A percentile compares a stretch with the other conserved stretches of the same genome.
phyloP scores from a whole-genome alignment of 306 rosid genomes.

The Casuarina equisetifolia region DNA sequence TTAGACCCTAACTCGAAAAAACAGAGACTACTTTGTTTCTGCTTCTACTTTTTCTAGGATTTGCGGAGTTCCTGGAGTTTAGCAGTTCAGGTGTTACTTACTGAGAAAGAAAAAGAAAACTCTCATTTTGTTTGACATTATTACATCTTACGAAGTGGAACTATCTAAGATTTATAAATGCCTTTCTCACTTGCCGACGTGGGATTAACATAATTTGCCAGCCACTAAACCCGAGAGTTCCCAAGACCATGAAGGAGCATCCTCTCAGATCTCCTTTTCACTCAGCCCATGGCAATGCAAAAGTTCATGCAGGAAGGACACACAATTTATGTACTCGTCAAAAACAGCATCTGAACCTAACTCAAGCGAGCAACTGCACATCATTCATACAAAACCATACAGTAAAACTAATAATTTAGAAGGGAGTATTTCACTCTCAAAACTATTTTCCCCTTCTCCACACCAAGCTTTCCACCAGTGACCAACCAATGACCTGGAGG shows the following conservation, averaged over 20 bases:
- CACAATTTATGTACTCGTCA: slow-evolving; percentile 23
- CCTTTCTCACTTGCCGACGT: not conserved
- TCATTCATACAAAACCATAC: slow-evolving; percentile 32
- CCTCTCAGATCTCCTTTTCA: slow-evolving; percentile 29
- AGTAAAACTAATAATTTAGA: slow-evolving; percentile 57
- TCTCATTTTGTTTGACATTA: not conserved
- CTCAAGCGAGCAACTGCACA: slow-evolving; percentile 44
- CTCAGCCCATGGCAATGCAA: slow-evolving; percentile 38
- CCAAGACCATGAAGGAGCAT: slow-evolving; percentile 7
- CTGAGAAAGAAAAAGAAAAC: not conserved
- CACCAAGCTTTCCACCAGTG: slow-evolving; percentile 91
- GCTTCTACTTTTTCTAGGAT: not conserved
- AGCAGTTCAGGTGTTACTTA: not conserved
- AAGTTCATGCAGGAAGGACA: slow-evolving; percentile 22
- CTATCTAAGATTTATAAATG: not conserved
- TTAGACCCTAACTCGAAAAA: too few species aligned
- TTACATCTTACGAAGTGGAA: not conserved
- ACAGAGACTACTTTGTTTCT: not conserved
- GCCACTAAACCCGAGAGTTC: not conserved
- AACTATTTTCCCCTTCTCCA: slow-evolving; percentile 71
- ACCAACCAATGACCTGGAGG: slow-evolving; percentile 89
- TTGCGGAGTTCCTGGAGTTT: not conserved
- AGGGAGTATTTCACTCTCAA: slow-evolving; percentile 79
- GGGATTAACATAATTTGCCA: not conserved
- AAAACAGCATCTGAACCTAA: slow-evolving; percentile 29